phyloP scores from a whole-genome alignment of 1,284 basidiomycete genomes.

The Phlebopus sp. region DNA sequence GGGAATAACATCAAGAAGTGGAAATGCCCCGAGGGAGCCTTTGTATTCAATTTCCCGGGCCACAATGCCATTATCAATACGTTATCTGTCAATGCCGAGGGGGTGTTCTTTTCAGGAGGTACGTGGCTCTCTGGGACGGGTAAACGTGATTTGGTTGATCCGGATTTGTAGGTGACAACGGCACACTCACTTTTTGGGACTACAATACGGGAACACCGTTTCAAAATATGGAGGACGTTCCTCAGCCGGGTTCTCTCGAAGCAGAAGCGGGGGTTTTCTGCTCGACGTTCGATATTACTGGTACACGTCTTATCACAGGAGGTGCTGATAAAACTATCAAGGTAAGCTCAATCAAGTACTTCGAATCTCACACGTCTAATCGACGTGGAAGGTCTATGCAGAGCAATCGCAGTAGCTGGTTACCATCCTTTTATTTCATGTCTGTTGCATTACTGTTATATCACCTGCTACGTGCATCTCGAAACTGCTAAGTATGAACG shows the following conservation, averaged over 20 bases:
- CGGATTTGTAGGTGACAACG: conserved; percentile 74
- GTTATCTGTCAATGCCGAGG: conserved; percentile 89
- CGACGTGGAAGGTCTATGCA: conserved; percentile 41
- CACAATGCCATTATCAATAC: conserved; percentile 99
- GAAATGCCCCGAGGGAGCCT: conserved; percentile 95
- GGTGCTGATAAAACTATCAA: conserved; percentile 99
- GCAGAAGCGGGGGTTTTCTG: conserved; percentile 96
- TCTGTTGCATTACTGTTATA: neutral
- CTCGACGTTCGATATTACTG: conserved; percentile 94
- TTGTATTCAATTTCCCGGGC: conserved; percentile 94
- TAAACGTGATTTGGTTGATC: conserved; percentile 7
- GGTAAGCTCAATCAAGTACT: conserved; percentile 38
- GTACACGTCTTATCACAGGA: conserved; percentile 92
- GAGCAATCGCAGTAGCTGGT: conserved; percentile 37
- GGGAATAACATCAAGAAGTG: conserved; percentile 99
- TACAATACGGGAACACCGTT: conserved; percentile 93
- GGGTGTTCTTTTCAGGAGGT: conserved; percentile 97
- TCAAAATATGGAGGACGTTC: conserved; percentile 91
- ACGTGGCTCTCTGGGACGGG: conserved; percentile 25
- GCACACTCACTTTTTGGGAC: conserved; percentile 89
- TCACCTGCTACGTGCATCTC: no score
- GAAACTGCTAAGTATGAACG: no score
- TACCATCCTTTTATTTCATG: neutral
- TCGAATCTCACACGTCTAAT: neutral
- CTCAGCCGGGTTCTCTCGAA: conserved; percentile 95